phyloP scores from a whole-genome alignment of 495 filamentous ascomycete genomes.

The Talaromyces stipitatus region DNA sequence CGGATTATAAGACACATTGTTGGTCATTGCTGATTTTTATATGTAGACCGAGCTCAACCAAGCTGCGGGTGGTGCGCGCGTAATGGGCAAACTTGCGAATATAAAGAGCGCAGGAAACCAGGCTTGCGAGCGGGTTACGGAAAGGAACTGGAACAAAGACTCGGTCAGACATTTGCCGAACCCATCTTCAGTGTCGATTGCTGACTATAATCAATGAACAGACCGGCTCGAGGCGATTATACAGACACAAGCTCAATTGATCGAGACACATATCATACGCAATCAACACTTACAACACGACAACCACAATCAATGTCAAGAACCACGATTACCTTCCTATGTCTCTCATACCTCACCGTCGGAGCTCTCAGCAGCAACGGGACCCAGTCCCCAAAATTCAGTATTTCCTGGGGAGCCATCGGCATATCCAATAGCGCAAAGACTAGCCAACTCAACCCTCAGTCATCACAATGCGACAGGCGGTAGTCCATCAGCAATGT shows the following conservation, averaged over 20 bases:
- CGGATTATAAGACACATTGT: slow-evolving; percentile 5
- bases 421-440: slow-evolving; percentile 10
- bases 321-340: slow-evolving; percentile 9
- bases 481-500: slow-evolving; percentile 30
- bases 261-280: slow-evolving; percentile 43
- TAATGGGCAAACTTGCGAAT: slow-evolving; percentile 71
- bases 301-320: not conserved
- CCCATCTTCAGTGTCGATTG: not conserved
- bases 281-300: slow-evolving; percentile 8
- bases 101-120: slow-evolving; percentile 80
- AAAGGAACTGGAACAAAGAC: slow-evolving; percentile 74
- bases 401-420: slow-evolving; percentile 32
- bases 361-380: slow-evolving; percentile 30
- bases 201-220: slow-evolving; percentile 6
- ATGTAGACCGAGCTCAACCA: slow-evolving; percentile 62
- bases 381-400: slow-evolving; percentile 27
- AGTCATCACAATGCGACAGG: slow-evolving; percentile 26
- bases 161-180: slow-evolving; percentile 30
- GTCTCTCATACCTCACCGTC: slow-evolving; percentile 37
- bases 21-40: not conserved
- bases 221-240: slow-evolving; percentile 44
- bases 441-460: not conserved
- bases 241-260: slow-evolving; percentile 36
- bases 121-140: slow-evolving; percentile 81
- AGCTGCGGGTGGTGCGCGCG: slow-evolving; percentile 83